Base-by-base conservation (phyloP, 177 flowering plant species). In the Tripterygium wilfordii region DNA sequence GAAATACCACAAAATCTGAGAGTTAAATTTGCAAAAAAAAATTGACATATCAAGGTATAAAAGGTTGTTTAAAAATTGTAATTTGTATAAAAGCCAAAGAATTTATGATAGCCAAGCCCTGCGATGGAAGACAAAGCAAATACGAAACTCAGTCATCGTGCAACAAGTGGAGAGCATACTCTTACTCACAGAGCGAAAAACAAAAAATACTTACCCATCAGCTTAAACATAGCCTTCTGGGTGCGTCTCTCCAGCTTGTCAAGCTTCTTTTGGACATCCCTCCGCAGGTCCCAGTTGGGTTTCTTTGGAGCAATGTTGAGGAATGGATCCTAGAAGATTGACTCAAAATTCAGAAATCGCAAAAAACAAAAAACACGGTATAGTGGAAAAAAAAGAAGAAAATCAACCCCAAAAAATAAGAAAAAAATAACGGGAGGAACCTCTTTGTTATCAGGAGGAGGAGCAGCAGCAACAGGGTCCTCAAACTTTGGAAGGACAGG, bases 261-360 rank as follows among this genome's bases (percentile, higher is more conserved):
- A 42, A 92, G 88, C 68, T 77, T 89, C 77, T 86, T 92, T 53
- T 86, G 99, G 45, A 92, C 84, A 62, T 84, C 98, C 61, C 95
- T 79, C 18, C 91, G 63, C 14, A 90, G 78, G 59, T 91, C 96
- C 96, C 96, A 91, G 58, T 91, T 91, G 31, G 95, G 95, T 59
- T 91, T 91, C 74, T 91, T 91, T 12, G 98, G 96, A 44, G 92
- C 95, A 63, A 91, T 88, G 56, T 88, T 88, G 22, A 91, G 65
- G 65, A 88, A 83, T 7, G 96, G 96, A 51, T 91, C 96, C 96
- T 88, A 70, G n/a, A 55, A 72, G 12, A 22, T 36, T 14, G 32
- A 23, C 3, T 16, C 25, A 36, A 37, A 38, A 25, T 51, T 18
- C 13, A 49, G 41, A 27, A 26, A 3, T 37, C 33, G 29, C 0